Conservation (phyloP, 768 basidiomycete species). For the Termitomyces sp. region DNA sequence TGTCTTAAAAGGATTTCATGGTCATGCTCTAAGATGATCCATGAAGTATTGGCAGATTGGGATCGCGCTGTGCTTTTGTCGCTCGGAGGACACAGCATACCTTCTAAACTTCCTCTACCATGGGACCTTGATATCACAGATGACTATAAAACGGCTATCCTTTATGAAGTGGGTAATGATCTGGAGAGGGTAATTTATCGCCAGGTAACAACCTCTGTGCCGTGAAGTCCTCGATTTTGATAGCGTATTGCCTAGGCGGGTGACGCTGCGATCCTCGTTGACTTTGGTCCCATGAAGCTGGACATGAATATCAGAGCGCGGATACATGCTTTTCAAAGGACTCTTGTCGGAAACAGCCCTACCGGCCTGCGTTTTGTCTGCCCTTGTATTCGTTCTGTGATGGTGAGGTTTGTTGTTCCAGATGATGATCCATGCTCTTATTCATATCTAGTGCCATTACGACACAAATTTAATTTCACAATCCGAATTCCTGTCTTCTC, state of each 20-base stretch:
- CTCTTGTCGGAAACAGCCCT: constrained; percentile 24
- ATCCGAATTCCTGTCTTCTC: constrained; percentile 29
- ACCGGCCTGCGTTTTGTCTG: constrained; percentile 32
- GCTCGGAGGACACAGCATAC: background rate
- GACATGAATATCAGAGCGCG: constrained; percentile 49
- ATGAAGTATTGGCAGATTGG: background rate
- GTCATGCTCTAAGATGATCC: constrained; percentile 14
- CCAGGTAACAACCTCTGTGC: constrained; percentile 32
- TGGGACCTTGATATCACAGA: background rate
- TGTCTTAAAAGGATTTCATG: constrained; percentile 46
- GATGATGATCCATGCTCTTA: background rate
- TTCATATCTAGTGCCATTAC: constrained; percentile 21
- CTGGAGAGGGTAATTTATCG: constrained; percentile 37
- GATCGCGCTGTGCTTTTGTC: background rate
- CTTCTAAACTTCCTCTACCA: background rate
- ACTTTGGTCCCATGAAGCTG: constrained; percentile 51
- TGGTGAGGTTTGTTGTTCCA: constrained; percentile 56
- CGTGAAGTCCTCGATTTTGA: background rate
- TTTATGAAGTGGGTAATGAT: background rate
- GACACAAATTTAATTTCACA: constrained; percentile 39
- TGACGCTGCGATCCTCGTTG: constrained; percentile 54
- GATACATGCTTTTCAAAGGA: constrained; percentile 49
- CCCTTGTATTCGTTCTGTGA: constrained; percentile 42
- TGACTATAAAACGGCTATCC: background rate
- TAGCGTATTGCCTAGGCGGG: constrained; percentile 38